These are phyloP conservation scores for Chalara sp. DNA, from an alignment of 2,329 filamentous ascomycete species.

Conservation along the genomic window DNA sequence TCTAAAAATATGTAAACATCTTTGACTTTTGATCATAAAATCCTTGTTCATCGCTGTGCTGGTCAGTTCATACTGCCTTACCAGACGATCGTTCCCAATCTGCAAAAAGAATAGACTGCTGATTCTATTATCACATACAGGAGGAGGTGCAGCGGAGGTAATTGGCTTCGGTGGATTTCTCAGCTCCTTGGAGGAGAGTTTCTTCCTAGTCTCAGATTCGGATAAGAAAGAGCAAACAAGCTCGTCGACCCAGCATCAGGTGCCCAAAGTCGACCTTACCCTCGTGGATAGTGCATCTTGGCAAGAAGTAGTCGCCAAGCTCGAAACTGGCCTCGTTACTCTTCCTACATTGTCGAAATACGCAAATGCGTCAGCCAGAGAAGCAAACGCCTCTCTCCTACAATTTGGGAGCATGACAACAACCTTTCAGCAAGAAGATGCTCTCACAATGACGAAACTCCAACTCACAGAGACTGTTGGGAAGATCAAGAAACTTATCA, in stretches of 20 bases:
- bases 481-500: constrained; percentile 52
- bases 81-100: no score
- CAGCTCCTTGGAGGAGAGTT: constrained; percentile 27
- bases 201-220: constrained; percentile 3
- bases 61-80: no score
- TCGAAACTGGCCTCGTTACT: constrained; percentile 50
- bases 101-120: no score
- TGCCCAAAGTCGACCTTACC: constrained; percentile 36
- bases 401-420: constrained; percentile 31
- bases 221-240: constrained; percentile 6
- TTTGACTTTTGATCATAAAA: no score
- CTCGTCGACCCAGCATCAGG: constrained; percentile 6
- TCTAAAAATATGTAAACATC: no score
- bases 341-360: constrained; percentile 45
- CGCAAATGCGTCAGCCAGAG: constrained; percentile 40
- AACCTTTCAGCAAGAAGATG: constrained; percentile 41
- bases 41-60: no score
- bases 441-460: constrained; percentile 34
- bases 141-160: constrained; percentile 54
- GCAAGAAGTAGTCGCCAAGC: constrained; percentile 51
- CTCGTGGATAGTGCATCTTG: constrained; percentile 83
- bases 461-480: constrained; percentile 26
- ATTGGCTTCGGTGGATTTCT: constrained; percentile 52
- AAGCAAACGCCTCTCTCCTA: constrained; percentile 40
- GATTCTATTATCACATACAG: no score